phyloP scores from a whole-genome alignment of 805 yeast genomes.

The Metschnikowia noctiluminum region DNA sequence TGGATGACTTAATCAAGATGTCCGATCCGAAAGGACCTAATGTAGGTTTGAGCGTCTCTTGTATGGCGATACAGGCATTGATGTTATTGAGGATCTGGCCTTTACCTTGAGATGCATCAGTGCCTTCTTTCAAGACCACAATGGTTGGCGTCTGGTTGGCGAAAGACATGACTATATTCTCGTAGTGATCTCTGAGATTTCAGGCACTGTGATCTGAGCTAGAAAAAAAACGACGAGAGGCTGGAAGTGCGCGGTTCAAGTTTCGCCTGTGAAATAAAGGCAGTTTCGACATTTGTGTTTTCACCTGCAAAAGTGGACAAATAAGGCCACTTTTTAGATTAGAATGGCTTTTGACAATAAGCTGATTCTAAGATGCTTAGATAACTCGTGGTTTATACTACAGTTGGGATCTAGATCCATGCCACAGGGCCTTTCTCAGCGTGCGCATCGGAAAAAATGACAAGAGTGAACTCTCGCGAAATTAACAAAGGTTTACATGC shows the following conservation, averaged over 20 bases:
- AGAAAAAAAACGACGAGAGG: not conserved
- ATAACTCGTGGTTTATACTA: no score
- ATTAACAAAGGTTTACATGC: not conserved
- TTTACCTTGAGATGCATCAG: slow-evolving; percentile 93
- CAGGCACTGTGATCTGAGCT: not conserved
- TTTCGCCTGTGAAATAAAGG: not conserved
- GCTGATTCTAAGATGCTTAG: no score
- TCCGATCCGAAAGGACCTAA: slow-evolving; percentile 98
- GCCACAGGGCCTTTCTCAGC: no score
- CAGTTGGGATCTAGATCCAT: no score
- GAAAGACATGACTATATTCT: slow-evolving; percentile 58
- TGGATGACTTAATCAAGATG: slow-evolving; percentile 78
- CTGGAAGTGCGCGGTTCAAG: slow-evolving; percentile 12
- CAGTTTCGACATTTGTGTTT: no score
- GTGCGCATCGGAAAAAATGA: no score
- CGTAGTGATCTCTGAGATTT: not conserved
- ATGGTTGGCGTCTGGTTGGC: slow-evolving; percentile 96
- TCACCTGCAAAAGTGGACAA: no score
- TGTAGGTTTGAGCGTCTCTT: slow-evolving; percentile 91
- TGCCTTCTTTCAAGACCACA: slow-evolving; percentile 96
- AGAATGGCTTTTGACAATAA: no score
- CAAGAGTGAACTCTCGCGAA: not conserved
- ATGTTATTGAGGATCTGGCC: slow-evolving; percentile 95
- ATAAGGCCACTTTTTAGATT: no score
- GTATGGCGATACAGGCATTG: slow-evolving; percentile 95